Evolutionary conservation across 495 filamentous ascomycete genomes (phyloP).

Genomic region (Lepidopterella palustris): DNA sequence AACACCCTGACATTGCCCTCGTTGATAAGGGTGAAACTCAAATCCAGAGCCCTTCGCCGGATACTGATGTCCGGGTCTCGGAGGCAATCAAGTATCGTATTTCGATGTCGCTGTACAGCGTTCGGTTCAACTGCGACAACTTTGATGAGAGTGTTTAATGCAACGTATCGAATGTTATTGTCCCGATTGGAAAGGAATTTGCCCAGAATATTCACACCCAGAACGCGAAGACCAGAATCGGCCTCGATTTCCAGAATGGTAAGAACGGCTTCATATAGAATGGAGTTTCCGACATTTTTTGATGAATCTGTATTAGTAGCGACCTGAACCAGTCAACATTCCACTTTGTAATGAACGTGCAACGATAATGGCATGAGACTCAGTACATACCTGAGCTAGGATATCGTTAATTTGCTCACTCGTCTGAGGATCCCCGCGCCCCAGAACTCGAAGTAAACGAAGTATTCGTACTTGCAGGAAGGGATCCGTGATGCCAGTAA

Average conservation of each 20-base stretch:
- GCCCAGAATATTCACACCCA: slow-evolving; percentile 96
- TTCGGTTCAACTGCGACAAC: slow-evolving; percentile 97
- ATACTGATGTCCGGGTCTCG: slow-evolving; percentile 99
- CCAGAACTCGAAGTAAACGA: slow-evolving; percentile 74
- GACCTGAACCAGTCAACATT: slow-evolving; percentile 43
- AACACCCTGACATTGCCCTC: slow-evolving; percentile 90
- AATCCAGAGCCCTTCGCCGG: slow-evolving; percentile 82
- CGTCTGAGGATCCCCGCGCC: slow-evolving; percentile 76
- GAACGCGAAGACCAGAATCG: slow-evolving; percentile 83
- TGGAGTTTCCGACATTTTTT: slow-evolving; percentile 97
- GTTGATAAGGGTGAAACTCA: slow-evolving; percentile 97
- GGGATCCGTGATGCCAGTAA: slow-evolving; percentile 96
- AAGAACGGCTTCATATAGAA: slow-evolving; percentile 93
- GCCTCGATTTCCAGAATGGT: slow-evolving; percentile 98
- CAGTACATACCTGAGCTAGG: slow-evolving; percentile 65
- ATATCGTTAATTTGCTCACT: slow-evolving; percentile 99
- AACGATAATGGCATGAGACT: not conserved
- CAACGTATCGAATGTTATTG: slow-evolving; percentile 98
- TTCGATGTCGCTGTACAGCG: slow-evolving; percentile 92
- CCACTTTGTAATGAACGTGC: not conserved
- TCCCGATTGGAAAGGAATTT: slow-evolving; percentile 97
- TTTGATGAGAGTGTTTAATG: slow-evolving; percentile 94
- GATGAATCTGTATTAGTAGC: slow-evolving; percentile 97
- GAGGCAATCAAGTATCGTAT: slow-evolving; percentile 93
- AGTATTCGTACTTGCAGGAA: slow-evolving; percentile 97